Percentiles rank a stretch among this genome's conserved stretches.
Evolutionary conservation across 129 eudicot genomes (phyloP).

Genomic region (Escallonia herrerae): DNA sequence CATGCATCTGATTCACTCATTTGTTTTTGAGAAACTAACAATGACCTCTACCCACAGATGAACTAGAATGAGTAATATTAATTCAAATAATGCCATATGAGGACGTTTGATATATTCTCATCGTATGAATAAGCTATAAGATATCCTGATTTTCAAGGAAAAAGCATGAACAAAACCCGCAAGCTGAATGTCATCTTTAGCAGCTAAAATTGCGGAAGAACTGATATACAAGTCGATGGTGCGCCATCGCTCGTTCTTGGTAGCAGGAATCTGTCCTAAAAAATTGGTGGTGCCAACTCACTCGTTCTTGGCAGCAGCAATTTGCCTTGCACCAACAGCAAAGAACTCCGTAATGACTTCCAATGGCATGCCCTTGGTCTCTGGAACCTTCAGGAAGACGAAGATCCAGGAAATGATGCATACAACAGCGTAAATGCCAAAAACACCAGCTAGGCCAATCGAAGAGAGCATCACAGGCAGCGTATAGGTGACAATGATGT

Average conservation of each 20-base stretch:
- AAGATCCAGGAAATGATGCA: constrained; percentile 62
- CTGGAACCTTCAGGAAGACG: constrained; percentile 66
- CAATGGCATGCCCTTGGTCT: constrained; percentile 75
- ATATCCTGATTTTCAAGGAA: background rate
- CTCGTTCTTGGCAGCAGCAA: constrained; percentile 28
- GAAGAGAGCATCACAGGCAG: constrained; percentile 60
- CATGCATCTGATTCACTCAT: too few relatives aligned
- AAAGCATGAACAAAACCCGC: background rate
- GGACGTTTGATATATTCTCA: too few relatives aligned
- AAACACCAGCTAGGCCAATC: constrained; percentile 59
- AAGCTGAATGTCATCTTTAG: constrained; percentile 7
- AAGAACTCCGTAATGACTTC: constrained; percentile 77
- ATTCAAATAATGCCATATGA: too few relatives aligned
- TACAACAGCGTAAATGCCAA: constrained; percentile 53
- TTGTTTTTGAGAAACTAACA: too few relatives aligned
- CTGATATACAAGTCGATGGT: background rate
- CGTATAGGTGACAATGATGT: constrained; percentile 69
- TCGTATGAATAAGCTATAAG: too few relatives aligned
- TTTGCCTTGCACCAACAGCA: constrained; percentile 51
- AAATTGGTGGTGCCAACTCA: constrained; percentile 3
- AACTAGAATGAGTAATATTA: too few relatives aligned
- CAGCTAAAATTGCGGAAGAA: background rate
- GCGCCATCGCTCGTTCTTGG: constrained; percentile 23
- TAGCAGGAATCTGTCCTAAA: constrained; percentile 29
- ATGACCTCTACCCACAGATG: too few relatives aligned